These are phyloP conservation scores for Penicillium odoratum DNA, from an alignment of 495 filamentous ascomycete genomes.

Conservation along the genomic window DNA sequence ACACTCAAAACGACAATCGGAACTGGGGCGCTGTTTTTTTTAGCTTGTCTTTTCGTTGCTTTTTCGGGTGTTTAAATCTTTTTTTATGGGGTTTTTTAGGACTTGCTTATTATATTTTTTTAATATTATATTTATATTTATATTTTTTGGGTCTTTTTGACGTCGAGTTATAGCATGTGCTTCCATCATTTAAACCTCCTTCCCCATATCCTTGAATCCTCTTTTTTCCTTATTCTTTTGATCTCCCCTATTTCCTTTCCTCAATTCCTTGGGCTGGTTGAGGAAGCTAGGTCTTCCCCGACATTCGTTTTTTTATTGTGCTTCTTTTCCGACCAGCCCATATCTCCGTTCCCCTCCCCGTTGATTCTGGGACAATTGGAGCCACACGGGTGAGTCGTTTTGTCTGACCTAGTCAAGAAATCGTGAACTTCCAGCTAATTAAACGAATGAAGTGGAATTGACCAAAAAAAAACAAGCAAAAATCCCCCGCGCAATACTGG, in stretches of 20 bases:
- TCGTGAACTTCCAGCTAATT: neutral
- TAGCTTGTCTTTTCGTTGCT: conserved; percentile 15
- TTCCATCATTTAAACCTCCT: conserved; percentile 6
- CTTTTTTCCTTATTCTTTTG: conserved; percentile 14
- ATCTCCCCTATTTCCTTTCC: conserved; percentile 19
- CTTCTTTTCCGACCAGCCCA: conserved; percentile 21
- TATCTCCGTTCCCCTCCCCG: conserved; percentile 1
- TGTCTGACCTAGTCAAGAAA: neutral
- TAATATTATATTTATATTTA: conserved; percentile 5
- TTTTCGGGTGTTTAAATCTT: conserved; percentile 11
- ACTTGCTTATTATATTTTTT: conserved; percentile 11
- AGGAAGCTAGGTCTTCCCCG: conserved; percentile 27
- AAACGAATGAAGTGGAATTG: neutral
- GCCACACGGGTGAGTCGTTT: conserved; percentile 1
- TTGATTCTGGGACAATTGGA: conserved; percentile 10
- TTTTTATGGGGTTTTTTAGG: conserved; percentile 14
- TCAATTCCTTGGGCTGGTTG: conserved; percentile 22
- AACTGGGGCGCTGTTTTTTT: conserved; percentile 19
- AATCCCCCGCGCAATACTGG: too few species aligned
- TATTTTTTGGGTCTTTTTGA: conserved; percentile 4
- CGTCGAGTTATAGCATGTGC: conserved; percentile 3
- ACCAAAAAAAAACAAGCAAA: neutral
- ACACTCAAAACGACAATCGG: conserved; percentile 33
- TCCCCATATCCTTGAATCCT: neutral
- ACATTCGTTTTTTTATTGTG: conserved; percentile 17